These are phyloP conservation scores for Penicillium longicatenatum DNA, from an alignment of 495 filamentous ascomycete genomes.

Conservation along the genomic window DNA sequence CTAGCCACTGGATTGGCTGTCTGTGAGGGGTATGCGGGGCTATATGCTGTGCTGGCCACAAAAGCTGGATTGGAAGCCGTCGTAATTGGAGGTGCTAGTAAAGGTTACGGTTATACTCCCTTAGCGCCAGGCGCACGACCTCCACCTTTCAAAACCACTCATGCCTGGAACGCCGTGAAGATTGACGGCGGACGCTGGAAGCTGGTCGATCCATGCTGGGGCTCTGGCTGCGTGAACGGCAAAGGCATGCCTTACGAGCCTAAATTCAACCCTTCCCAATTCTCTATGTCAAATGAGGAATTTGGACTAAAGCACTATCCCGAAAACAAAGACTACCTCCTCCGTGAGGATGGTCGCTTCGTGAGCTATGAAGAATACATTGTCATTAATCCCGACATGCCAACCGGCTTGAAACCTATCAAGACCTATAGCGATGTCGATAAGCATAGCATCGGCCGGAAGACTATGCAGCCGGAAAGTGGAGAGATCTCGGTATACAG, in stretches of 20 bases:
- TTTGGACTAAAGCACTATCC: slow-evolving; percentile 85
- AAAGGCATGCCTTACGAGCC: slow-evolving; percentile 59
- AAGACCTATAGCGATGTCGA: slow-evolving; percentile 53
- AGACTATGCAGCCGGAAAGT: slow-evolving; percentile 58
- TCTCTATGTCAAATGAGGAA: slow-evolving; percentile 78
- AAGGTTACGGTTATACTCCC: slow-evolving; percentile 72
- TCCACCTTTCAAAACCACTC: slow-evolving; percentile 61
- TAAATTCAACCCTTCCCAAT: slow-evolving; percentile 67
- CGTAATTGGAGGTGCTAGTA: slow-evolving; percentile 78
- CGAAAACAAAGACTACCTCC: slow-evolving; percentile 63
- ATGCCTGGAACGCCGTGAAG: slow-evolving; percentile 92
- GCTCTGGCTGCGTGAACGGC: slow-evolving; percentile 65
- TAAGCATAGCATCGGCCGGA: slow-evolving; percentile 64
- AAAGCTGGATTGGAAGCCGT: slow-evolving; percentile 72
- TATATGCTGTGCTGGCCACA: slow-evolving; percentile 73
- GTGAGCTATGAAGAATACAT: slow-evolving; percentile 81
- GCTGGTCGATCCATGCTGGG: slow-evolving; percentile 90
- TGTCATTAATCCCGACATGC: slow-evolving; percentile 49
- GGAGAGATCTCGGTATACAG: slow-evolving; percentile 58
- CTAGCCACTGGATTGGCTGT: slow-evolving; percentile 78
- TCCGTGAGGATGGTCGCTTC: slow-evolving; percentile 60
- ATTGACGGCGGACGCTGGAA: slow-evolving; percentile 91
- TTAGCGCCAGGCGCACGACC: slow-evolving; percentile 55
- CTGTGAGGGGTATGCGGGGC: slow-evolving; percentile 87
- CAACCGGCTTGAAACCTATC: slow-evolving; percentile 44